Evolutionary conservation across 129 eudicot genomes (phyloP).

Genomic region (Escallonia herrerae): DNA sequence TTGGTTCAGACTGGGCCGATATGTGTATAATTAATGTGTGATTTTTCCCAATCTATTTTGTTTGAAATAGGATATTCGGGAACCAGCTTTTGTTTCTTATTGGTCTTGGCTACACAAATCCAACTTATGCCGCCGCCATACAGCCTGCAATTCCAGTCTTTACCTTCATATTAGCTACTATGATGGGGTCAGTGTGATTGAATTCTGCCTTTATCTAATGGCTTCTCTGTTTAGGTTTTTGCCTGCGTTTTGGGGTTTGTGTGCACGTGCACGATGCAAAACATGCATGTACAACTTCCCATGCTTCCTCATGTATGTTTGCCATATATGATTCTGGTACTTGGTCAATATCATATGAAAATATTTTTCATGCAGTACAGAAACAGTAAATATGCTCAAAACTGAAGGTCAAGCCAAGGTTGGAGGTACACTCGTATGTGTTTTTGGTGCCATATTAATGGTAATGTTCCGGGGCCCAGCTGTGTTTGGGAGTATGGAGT

Average conservation of each 20-base stretch:
- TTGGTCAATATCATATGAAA: slow-evolving; percentile 6
- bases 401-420: slow-evolving; percentile 86
- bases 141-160: slow-evolving; percentile 97
- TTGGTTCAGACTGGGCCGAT: neutral
- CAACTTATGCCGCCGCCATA: slow-evolving; percentile 93
- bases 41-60: slow-evolving; percentile 2
- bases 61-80: slow-evolving; percentile 64
- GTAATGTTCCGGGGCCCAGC: slow-evolving; percentile 87
- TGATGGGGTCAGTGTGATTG: slow-evolving; percentile 65
- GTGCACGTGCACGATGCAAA: neutral
- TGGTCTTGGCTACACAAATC: slow-evolving; percentile 97
- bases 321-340: neutral
- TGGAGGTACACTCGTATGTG: slow-evolving; percentile 84
- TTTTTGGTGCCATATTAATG: slow-evolving; percentile 89
- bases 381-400: slow-evolving; percentile 60
- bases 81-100: slow-evolving; percentile 94
- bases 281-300: neutral
- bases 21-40: slow-evolving; percentile 2
- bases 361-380: slow-evolving; percentile 61
- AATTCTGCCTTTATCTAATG: neutral
- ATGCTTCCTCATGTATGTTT: neutral
- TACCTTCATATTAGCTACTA: slow-evolving; percentile 65
- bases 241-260: no score
- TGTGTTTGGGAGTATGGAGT: slow-evolving; percentile 50
- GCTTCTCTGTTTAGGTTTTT: no score